Conservation (phyloP, 192 early-diverging fungal species). For the Linderina pennispora region DNA sequence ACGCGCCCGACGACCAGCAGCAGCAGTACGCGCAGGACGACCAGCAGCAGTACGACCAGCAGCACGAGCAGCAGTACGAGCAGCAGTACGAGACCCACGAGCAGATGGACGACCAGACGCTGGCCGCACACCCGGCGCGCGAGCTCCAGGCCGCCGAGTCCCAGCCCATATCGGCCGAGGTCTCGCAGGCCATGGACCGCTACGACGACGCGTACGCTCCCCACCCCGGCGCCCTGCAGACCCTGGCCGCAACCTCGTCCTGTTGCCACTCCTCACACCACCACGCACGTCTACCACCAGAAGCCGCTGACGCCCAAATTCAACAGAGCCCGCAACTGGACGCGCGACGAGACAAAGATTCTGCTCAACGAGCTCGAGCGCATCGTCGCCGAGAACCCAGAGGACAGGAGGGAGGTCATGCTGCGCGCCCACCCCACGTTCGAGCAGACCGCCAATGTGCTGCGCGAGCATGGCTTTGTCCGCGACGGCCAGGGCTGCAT, state of each 20-base stretch:
- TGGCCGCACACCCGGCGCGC: conserved; percentile 42
- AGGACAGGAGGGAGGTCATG: conserved; percentile 41
- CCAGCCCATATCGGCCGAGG: conserved; percentile 17
- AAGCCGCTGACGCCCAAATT: conserved; percentile 50
- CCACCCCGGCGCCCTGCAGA: conserved; percentile 44
- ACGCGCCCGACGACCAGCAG: conserved; percentile 24
- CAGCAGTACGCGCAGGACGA: conserved; percentile 4
- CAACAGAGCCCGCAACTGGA: conserved; percentile 49
- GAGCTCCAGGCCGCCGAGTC: conserved; percentile 36
- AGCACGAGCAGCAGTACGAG: conserved; percentile 16
- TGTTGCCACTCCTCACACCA: conserved; percentile 10
- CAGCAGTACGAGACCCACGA: conserved; percentile 9
- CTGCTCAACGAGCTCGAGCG: conserved; percentile 44
- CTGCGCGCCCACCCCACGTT: conserved; percentile 41
- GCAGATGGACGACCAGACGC: conserved; percentile 38
- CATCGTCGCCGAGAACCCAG: conserved; percentile 38
- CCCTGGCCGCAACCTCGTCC: conserved; percentile 40
- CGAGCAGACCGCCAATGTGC: conserved; percentile 38
- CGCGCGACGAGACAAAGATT: conserved; percentile 44
- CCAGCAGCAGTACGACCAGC: conserved; percentile 9
- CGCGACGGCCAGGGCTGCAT: conserved; percentile 48
- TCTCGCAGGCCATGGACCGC: conserved; percentile 35
- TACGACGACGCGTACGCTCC: conserved; percentile 23
- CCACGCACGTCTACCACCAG: conserved; percentile 20
- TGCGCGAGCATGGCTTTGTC: conserved; percentile 41